A percentile compares a stretch with the other conserved stretches of the same genome.
Evolutionary conservation across 768 basidiomycete species (phyloP).

Genomic region (Auricularia sp.): DNA sequence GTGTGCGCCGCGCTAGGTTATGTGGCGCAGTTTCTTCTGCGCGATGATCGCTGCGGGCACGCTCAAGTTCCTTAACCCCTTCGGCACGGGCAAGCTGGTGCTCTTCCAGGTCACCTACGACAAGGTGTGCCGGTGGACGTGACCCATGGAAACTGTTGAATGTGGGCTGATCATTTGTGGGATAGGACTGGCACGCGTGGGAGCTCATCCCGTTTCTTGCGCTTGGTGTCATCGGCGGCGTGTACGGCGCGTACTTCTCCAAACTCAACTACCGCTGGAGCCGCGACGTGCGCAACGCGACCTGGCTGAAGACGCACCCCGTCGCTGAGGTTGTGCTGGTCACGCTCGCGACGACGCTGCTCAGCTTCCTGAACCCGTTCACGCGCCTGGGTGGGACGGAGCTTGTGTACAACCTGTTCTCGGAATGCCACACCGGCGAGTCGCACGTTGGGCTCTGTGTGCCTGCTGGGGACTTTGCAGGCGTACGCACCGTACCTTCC

Average conservation of each 20-base stretch:
- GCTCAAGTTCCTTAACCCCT: conserved; percentile 60
- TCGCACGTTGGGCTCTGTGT: conserved; percentile 63
- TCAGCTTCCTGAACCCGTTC: conserved; percentile 83
- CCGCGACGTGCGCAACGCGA: conserved; percentile 67
- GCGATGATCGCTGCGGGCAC: conserved; percentile 28
- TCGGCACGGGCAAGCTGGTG: conserved; percentile 89
- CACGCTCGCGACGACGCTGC: conserved; percentile 60
- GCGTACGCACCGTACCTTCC: background rate
- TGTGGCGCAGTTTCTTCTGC: conserved; percentile 28
- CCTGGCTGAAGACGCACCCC: conserved; percentile 73
- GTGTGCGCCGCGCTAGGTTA: conserved; percentile 1
- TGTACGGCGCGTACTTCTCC: conserved; percentile 91
- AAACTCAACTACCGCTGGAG: conserved; percentile 87
- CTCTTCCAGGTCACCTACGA: conserved; percentile 87
- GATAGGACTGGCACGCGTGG: conserved; percentile 84
- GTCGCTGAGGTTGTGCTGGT: conserved; percentile 60
- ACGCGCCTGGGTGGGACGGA: conserved; percentile 93
- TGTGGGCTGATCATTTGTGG: too few relatives aligned
- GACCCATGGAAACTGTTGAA: too few relatives aligned
- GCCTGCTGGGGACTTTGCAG: conserved; percentile 35
- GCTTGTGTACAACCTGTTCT: conserved; percentile 83
- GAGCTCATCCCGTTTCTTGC: conserved; percentile 79
- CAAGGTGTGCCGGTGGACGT: conserved; percentile 34
- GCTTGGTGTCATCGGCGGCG: conserved; percentile 83
- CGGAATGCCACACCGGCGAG: conserved; percentile 64